These are phyloP conservation scores for Nothomitra cinnamomea DNA, from an alignment of 2,329 filamentous ascomycete species.

Conservation along the genomic window DNA sequence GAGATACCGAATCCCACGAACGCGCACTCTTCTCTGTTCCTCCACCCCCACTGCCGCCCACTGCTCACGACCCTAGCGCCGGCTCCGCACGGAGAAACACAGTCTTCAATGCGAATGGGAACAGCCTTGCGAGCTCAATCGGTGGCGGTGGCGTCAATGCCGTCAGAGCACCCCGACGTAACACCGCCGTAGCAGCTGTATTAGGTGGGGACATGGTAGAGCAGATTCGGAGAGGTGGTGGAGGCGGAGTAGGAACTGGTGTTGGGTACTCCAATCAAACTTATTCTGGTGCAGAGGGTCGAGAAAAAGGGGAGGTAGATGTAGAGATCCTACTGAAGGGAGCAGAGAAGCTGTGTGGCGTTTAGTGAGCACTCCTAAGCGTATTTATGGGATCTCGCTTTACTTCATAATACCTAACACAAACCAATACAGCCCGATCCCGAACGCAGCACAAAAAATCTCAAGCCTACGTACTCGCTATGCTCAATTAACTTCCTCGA, in stretches of 20 bases:
- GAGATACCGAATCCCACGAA: conserved; percentile 89
- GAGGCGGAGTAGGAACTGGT: conserved; percentile 32
- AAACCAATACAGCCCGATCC: conserved; percentile 38
- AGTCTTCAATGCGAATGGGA: conserved; percentile 22
- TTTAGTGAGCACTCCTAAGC: conserved; percentile 42
- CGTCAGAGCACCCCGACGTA: conserved; percentile 42
- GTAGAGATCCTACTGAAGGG: conserved; percentile 71
- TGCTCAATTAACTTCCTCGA: conserved; percentile 51
- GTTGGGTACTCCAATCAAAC: conserved; percentile 21
- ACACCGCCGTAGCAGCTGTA: conserved; percentile 78
- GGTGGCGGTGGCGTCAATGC: conserved; percentile 23
- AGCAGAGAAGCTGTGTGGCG: conserved; percentile 75
- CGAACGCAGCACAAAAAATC: conserved; percentile 64
- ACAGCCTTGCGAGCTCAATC: conserved; percentile 13
- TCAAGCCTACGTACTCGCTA: conserved; percentile 53
- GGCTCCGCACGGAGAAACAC: conserved; percentile 28
- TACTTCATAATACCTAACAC: neutral
- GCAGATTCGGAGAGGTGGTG: conserved; percentile 47
- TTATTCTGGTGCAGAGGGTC: conserved; percentile 18
- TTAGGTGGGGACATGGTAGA: conserved; percentile 76
- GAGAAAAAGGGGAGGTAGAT: conserved; percentile 55
- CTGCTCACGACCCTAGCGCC: conserved; percentile 28
- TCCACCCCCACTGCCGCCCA: conserved; percentile 30
- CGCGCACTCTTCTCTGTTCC: conserved; percentile 85
- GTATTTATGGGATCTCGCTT: neutral